Conservation (phyloP, 1,284 basidiomycete species). For the Pholiota adiposa region DNA sequence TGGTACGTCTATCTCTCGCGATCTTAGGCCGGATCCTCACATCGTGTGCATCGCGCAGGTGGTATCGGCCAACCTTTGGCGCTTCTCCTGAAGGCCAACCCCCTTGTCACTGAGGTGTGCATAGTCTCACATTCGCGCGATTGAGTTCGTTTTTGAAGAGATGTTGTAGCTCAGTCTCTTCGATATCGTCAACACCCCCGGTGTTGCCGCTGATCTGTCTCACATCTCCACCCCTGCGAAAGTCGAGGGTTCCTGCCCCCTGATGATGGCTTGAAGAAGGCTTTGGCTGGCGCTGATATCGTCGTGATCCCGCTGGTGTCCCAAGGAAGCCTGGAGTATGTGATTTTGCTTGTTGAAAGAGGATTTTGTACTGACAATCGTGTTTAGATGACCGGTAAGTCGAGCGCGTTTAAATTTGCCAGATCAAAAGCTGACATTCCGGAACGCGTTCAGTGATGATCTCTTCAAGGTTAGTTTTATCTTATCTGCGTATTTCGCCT, state of each 20-base stretch:
- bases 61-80: constrained; percentile 38
- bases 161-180: constrained; percentile 75
- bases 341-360: constrained; percentile 22
- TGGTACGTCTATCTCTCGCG: constrained; percentile 48
- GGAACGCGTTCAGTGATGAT: constrained; percentile 69
- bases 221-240: constrained; percentile 85
- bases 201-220: constrained; percentile 93
- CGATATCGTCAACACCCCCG: constrained; percentile 97
- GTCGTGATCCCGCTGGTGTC: constrained; percentile 96
- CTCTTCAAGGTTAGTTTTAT: constrained; percentile 79
- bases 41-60: constrained; percentile 19
- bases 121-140: constrained; percentile 10
- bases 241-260: constrained; percentile 74
- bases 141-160: not conserved
- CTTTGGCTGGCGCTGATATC: constrained; percentile 84
- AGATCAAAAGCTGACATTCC: constrained; percentile 18
- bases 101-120: constrained; percentile 75
- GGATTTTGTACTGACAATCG: constrained; percentile 17
- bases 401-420: constrained; percentile 5
- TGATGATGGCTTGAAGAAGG: constrained; percentile 83
- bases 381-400: constrained; percentile 74
- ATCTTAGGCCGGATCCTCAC: constrained; percentile 7
- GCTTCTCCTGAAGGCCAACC: constrained; percentile 47
- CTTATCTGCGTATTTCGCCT: not conserved
- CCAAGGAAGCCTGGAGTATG: constrained; percentile 93